Evolutionary conservation across 495 filamentous ascomycete genomes (phyloP).

Genomic region (Cetradonia linearis): DNA sequence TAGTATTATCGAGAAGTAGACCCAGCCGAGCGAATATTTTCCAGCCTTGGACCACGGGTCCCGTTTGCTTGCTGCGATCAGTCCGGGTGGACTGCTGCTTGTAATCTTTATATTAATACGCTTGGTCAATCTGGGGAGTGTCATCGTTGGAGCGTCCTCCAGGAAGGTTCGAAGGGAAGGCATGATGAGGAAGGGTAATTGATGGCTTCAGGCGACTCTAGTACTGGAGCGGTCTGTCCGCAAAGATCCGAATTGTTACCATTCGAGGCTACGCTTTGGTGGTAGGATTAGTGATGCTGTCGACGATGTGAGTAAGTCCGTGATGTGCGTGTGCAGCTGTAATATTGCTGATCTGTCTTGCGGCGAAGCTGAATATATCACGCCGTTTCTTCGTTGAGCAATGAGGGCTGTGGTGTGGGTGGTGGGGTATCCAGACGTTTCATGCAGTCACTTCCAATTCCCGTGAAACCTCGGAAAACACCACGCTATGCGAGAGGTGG

Average conservation of each 20-base stretch:
- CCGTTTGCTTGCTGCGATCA: conserved; percentile 61
- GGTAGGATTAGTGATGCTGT: background rate
- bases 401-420: conserved; percentile 2
- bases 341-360: background rate
- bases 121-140: conserved; percentile 42
- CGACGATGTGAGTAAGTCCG: background rate
- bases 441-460: background rate
- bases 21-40: conserved; percentile 81
- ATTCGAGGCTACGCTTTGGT: conserved; percentile 8
- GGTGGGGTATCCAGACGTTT: conserved; percentile 12
- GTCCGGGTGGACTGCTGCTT: conserved; percentile 55
- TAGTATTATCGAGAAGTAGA: conserved; percentile 70
- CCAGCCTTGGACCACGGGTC: conserved; percentile 74
- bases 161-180: conserved; percentile 22
- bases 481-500: conserved; percentile 13
- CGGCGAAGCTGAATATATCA: conserved; percentile 3
- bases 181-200: conserved; percentile 17
- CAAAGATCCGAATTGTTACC: background rate
- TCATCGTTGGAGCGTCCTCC: conserved; percentile 18
- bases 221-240: conserved; percentile 10
- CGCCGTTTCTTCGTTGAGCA: background rate
- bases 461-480: conserved; percentile 2
- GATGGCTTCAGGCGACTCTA: background rate
- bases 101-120: conserved; percentile 65
- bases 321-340: background rate